Percentiles rank a stretch among this genome's conserved stretches.
phyloP scores from a whole-genome alignment of 306 rosid species.

The Oxytropis ochrocephala region DNA sequence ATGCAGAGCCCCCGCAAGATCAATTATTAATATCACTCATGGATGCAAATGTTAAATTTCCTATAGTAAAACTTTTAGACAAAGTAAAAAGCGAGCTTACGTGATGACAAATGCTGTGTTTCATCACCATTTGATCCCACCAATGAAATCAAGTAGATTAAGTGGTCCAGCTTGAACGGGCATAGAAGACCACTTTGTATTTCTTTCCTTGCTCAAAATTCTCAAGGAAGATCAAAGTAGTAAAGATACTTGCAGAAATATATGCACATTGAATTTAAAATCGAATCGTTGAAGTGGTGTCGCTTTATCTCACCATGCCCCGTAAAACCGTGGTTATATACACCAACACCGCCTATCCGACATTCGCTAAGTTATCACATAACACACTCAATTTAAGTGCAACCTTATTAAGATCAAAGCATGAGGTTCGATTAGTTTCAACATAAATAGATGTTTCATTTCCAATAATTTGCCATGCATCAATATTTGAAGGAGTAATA shows the following conservation, averaged over 20 bases:
- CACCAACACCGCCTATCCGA: conserved; percentile 68
- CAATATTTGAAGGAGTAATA: conserved; percentile 76
- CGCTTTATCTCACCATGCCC: conserved; percentile 63
- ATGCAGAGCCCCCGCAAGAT: too few species aligned
- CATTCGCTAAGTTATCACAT: conserved; percentile 62
- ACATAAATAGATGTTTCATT: conserved; percentile 44
- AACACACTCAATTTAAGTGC: too few species aligned
- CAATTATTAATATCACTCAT: too few species aligned
- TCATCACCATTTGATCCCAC: conserved; percentile 44
- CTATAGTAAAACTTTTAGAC: conserved; percentile 2
- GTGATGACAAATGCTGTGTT: conserved; percentile 39
- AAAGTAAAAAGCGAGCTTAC: conserved; percentile 39
- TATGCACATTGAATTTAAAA: not conserved
- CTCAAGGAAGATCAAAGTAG: too few species aligned
- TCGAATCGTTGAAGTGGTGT: too few species aligned
- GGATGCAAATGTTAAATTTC: too few species aligned
- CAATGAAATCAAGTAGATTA: conserved; percentile 48
- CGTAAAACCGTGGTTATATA: conserved; percentile 83
- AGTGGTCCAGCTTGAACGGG: conserved; percentile 58
- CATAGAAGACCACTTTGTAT: conserved; percentile 48
- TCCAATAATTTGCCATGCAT: conserved; percentile 80
- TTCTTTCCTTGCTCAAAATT: too few species aligned
- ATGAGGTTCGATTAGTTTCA: conserved; percentile 69
- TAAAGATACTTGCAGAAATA: not conserved
- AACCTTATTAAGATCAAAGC: conserved; percentile 73